Base-by-base conservation (phyloP, 2,329 filamentous ascomycete genomes). In the Sarocladium oryzae region DNA sequence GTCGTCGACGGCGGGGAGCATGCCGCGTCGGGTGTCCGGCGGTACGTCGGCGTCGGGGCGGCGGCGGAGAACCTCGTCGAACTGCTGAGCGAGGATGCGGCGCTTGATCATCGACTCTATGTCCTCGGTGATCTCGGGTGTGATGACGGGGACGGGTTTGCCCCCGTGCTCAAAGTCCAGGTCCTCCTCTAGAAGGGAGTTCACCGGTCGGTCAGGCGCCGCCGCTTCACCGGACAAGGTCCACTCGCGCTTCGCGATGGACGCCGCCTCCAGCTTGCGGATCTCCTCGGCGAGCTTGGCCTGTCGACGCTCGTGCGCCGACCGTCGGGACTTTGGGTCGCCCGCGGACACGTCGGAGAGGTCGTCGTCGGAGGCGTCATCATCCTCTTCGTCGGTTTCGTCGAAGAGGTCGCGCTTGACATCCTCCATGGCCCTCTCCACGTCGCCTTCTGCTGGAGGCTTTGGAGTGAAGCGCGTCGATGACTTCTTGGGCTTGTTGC, bases 61-160 rank as follows among this genome's bases (percentile, higher is more conserved):
- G 15, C 93, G 83, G 46, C 87, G 84, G 58, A 89, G 77, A 7
- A 97, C 84, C 67, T 97, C 92, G 66, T 99, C 91, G 59, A 99
- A 97, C 60, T 96, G 88, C 56, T 86, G 84, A 1, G 88, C 84
- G 13, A 97, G 72, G 58, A 99, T 96, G 48, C 93, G 86, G 35
- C 89, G 83, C 70, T 97, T 97, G 72, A 99, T 91, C 53, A 99
- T 79, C 30, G 88, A 86, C 69, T 99, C 93, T 52, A 99, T 95
- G 60, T 85, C 84, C 66, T 96, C 91, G 51, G 84, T 95, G 36
- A 95, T 78, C 66, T 96, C 91, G 37, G 88, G 85, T 0, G 93
- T 97, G 65, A 96, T 90, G 54, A 97, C 88, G 1, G 92, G 89
- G 1, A 97, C 86, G 1, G 93, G 92, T 67, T 97, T 99, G 62